phyloP scores from a whole-genome alignment of 1,139 yeast species.

The Trichomonascaceae sp. region DNA sequence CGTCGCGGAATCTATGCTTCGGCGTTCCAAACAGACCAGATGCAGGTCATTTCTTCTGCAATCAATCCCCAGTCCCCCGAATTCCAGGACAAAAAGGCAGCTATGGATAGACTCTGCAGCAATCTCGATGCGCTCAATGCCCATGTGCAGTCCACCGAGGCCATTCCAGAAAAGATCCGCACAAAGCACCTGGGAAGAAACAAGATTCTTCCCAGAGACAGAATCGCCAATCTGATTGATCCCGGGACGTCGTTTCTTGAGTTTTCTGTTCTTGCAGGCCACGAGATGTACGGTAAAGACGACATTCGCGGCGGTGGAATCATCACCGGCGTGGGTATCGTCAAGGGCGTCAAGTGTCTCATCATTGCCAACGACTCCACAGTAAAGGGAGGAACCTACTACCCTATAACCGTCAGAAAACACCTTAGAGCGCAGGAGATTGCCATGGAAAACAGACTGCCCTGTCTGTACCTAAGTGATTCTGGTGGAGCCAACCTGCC shows the following conservation, averaged over 20 bases:
- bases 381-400: constrained; percentile 27
- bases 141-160: constrained; percentile 12
- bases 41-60: constrained; percentile 16
- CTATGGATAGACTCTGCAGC: constrained; percentile 13
- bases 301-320: constrained; percentile 26
- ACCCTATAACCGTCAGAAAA: constrained; percentile 26
- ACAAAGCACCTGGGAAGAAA: constrained; percentile 28
- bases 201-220: constrained; percentile 24
- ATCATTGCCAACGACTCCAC: constrained; percentile 26
- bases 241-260: constrained; percentile 25
- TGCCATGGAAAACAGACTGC: constrained; percentile 23
- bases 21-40: constrained; percentile 8
- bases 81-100: constrained; percentile 14
- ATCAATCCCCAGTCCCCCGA: constrained; percentile 18
- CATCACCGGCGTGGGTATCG: constrained; percentile 25
- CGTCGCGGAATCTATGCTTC: constrained; percentile 8
- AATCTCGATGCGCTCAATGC: constrained; percentile 14
- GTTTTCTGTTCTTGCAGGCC: constrained; percentile 22
- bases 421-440: constrained; percentile 26
- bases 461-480: constrained; percentile 23
- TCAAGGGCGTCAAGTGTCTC: constrained; percentile 22
- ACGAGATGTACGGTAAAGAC: constrained; percentile 21
- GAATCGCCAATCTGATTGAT: constrained; percentile 22
- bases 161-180: constrained; percentile 20
- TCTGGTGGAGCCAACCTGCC: constrained; percentile 28